Base-by-base conservation (phyloP, 306 rosid genomes). In the Sesbania bispinosa region DNA sequence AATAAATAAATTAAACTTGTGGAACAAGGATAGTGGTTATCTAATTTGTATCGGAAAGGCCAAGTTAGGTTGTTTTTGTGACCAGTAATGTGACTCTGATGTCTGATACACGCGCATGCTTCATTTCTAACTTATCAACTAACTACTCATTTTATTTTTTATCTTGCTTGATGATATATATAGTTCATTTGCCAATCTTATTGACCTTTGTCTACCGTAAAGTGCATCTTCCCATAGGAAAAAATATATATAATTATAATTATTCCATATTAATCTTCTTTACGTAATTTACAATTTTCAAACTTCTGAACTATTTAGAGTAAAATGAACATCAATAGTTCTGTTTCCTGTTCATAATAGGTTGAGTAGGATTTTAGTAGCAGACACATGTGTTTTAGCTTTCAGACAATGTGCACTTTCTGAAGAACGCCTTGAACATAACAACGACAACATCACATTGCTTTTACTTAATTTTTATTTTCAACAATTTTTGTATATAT, bases 21-120 rank as follows among this genome's bases (percentile, higher is more conserved):
- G 48, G 14, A 45, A 10, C 59, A 87, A 85, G 88, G 61, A 55
- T 69, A 66, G 90, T 79, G 80, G 87, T 80, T 83, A 75, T 77
- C 59, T 77, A 23, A 79, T 84, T 81, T 76, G 73, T 62, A 61
- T 79, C 71, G 8, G 46, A 78, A 73, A 76, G 60, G 41, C 38
- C 63, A 73, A 60, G 84, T 83, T 84, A 86, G 88, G 86, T 79
- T 83, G 77, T 69, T 79, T 6, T 61, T 53, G 45, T 67, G 35
- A 63, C 73, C 36, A 3, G 19, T 60, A 60, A 66, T 58, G n/a
- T n/a, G n/a, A n/a, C n/a, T n/a, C n/a, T n/a, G n/a, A n/a, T n/a
- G n/a, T n/a, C n/a, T n/a, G n/a, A n/a, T 66, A 63, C 67, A 19
- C 73, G 23, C 23, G 15, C 65, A 46, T 54, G 74, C 62, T 71